These are phyloP conservation scores for Ormosia semicastrata DNA, from an alignment of 306 rosid species.

Conservation along the genomic window DNA sequence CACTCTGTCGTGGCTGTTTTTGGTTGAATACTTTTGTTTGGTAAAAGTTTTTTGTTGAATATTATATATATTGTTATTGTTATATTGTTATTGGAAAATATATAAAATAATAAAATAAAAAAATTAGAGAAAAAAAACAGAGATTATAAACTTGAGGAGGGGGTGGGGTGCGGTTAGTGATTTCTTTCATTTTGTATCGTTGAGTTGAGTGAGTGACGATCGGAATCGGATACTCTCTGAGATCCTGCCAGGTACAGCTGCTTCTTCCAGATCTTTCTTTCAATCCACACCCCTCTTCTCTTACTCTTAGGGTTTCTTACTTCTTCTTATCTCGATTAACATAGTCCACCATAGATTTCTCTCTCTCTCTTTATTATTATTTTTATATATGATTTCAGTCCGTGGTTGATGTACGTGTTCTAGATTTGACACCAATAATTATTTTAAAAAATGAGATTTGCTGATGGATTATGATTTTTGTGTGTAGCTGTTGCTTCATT, in stretches of 20 bases:
- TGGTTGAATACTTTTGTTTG: not conserved
- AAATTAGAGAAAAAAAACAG: not conserved
- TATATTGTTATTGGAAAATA: no score
- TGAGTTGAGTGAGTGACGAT: not conserved
- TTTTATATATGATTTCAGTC: no score
- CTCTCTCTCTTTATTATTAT: not conserved
- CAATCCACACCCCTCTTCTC: not conserved
- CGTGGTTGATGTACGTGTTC: not conserved
- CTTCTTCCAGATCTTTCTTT: not conserved
- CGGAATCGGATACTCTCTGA: not conserved
- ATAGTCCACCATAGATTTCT: no score
- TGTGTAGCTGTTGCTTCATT: not conserved
- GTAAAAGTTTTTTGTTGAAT: no score
- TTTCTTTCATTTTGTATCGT: not conserved
- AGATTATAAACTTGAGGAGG: no score
- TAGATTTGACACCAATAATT: not conserved
- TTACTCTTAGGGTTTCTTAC: not conserved
- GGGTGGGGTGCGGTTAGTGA: not conserved
- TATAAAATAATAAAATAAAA: no score
- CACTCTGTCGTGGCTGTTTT: not conserved
- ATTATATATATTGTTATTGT: no score
- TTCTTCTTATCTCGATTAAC: not conserved
- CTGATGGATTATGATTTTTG: not conserved
- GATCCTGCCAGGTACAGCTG: not conserved
- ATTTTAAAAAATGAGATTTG: not conserved